Conservation (phyloP, 2,329 filamentous ascomycete genomes). For the Claviceps sp. region DNA sequence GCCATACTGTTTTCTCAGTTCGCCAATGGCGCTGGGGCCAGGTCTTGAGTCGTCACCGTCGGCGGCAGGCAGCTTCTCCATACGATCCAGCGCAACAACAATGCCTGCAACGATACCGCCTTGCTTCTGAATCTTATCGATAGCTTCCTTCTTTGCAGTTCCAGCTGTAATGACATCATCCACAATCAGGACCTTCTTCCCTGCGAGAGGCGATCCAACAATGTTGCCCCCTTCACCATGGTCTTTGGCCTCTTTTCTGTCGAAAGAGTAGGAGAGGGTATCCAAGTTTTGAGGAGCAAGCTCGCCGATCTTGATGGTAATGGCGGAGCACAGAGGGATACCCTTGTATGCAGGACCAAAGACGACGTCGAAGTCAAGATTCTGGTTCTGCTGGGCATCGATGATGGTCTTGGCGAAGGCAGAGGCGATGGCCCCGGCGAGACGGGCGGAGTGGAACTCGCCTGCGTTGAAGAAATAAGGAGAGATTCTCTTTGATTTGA, state of each 20-base stretch:
- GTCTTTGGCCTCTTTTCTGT: slow-evolving; percentile 91
- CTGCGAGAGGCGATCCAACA: slow-evolving; percentile 73
- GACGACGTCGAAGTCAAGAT: slow-evolving; percentile 63
- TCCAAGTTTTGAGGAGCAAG: slow-evolving; percentile 54
- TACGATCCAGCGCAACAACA: slow-evolving; percentile 75
- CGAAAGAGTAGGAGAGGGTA: slow-evolving; percentile 71
- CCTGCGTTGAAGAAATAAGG: slow-evolving; percentile 99
- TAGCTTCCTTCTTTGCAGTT: slow-evolving; percentile 85
- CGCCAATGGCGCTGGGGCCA: slow-evolving; percentile 70
- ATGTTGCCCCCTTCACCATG: slow-evolving; percentile 92
- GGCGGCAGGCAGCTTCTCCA: slow-evolving; percentile 62
- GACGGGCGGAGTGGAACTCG: slow-evolving; percentile 68
- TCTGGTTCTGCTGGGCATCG: slow-evolving; percentile 27
- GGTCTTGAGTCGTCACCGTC: slow-evolving; percentile 54
- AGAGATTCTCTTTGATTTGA: slow-evolving; percentile 84
- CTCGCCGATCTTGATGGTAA: slow-evolving; percentile 61
- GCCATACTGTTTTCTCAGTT: slow-evolving; percentile 69
- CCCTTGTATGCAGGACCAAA: slow-evolving; percentile 97
- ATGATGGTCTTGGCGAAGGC: slow-evolving; percentile 64
- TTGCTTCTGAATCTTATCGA: slow-evolving; percentile 74
- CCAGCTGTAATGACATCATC: slow-evolving; percentile 96
- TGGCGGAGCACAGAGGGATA: slow-evolving; percentile 74
- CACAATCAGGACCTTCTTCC: slow-evolving; percentile 76
- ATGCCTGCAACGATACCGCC: slow-evolving; percentile 79
- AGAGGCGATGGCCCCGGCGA: slow-evolving; percentile 63